Evolutionary conservation across 1,284 basidiomycete genomes (phyloP).

Genomic region (Melampsora larici-populina): DNA sequence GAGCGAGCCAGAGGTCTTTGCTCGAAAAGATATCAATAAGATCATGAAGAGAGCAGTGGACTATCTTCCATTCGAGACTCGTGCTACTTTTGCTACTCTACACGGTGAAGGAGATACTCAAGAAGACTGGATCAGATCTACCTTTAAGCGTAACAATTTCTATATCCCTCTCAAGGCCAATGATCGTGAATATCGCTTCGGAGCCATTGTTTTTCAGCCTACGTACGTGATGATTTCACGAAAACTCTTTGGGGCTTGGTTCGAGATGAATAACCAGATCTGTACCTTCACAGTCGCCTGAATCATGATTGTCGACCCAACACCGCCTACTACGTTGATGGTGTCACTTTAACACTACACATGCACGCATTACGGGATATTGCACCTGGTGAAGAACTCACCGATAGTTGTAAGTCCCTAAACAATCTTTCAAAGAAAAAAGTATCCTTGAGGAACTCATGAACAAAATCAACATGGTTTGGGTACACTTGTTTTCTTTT

Average conservation of each 20-base stretch:
- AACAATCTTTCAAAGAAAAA: too few relatives aligned
- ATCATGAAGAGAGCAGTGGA: background rate
- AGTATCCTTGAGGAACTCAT: too few relatives aligned
- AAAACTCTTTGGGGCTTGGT: background rate
- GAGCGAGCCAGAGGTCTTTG: background rate
- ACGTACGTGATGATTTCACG: background rate
- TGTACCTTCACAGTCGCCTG: background rate
- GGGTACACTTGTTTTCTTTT: too few relatives aligned
- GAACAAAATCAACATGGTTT: background rate
- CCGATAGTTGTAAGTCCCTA: background rate
- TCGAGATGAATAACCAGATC: background rate
- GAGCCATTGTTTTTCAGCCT: background rate
- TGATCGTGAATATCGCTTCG: too few relatives aligned
- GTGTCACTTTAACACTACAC: background rate
- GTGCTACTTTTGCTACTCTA: background rate
- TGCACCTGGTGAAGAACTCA: background rate
- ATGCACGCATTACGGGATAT: constrained; percentile 5
- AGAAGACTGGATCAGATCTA: background rate
- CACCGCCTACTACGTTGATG: background rate
- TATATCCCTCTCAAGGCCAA: background rate
- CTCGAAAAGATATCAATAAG: background rate
- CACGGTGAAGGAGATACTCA: background rate
- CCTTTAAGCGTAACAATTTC: background rate
- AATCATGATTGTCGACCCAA: constrained; percentile 6
- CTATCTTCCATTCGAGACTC: background rate